A percentile compares a stretch with the other conserved stretches of the same genome.
phyloP scores from a whole-genome alignment of 2,329 filamentous ascomycete species.

The Xylaria sp. region DNA sequence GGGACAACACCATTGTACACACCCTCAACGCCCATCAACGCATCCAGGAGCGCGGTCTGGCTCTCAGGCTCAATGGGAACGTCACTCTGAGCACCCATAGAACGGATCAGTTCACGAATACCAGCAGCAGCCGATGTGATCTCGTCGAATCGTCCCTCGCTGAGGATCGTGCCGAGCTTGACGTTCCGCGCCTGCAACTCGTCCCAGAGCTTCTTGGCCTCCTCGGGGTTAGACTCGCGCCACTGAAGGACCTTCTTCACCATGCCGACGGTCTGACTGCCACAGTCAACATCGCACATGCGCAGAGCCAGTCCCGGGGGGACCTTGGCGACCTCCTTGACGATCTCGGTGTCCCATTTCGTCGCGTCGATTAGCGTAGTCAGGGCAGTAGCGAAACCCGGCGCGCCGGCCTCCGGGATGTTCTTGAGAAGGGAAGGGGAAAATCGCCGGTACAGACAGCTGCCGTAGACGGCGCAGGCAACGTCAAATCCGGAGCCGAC shows the following conservation, averaged over 20 bases:
- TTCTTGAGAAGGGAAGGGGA: slow-evolving; percentile 66
- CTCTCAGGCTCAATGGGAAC: slow-evolving; percentile 85
- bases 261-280: slow-evolving; percentile 90
- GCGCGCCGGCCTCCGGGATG: slow-evolving; percentile 60
- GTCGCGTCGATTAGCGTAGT: slow-evolving; percentile 58
- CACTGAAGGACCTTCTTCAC: slow-evolving; percentile 86
- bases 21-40: slow-evolving; percentile 62
- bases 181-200: slow-evolving; percentile 71
- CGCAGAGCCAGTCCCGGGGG: slow-evolving; percentile 70
- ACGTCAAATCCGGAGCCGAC: slow-evolving; percentile 95
- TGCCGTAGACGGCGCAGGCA: slow-evolving; percentile 86
- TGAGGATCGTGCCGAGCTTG: slow-evolving; percentile 59
- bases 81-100: slow-evolving; percentile 67
- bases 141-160: slow-evolving; percentile 37
- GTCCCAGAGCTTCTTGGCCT: slow-evolving; percentile 68
- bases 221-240: slow-evolving; percentile 59
- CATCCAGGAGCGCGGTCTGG: slow-evolving; percentile 81
- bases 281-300: slow-evolving; percentile 95
- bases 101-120: slow-evolving; percentile 60
- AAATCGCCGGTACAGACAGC: slow-evolving; percentile 88
- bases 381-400: slow-evolving; percentile 62
- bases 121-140: slow-evolving; percentile 44
- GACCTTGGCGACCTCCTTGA: slow-evolving; percentile 63
- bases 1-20: slow-evolving; percentile 90
- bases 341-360: slow-evolving; percentile 75